These are phyloP conservation scores for Lyophyllum semitale DNA, from an alignment of 768 basidiomycete species.

Conservation along the genomic window DNA sequence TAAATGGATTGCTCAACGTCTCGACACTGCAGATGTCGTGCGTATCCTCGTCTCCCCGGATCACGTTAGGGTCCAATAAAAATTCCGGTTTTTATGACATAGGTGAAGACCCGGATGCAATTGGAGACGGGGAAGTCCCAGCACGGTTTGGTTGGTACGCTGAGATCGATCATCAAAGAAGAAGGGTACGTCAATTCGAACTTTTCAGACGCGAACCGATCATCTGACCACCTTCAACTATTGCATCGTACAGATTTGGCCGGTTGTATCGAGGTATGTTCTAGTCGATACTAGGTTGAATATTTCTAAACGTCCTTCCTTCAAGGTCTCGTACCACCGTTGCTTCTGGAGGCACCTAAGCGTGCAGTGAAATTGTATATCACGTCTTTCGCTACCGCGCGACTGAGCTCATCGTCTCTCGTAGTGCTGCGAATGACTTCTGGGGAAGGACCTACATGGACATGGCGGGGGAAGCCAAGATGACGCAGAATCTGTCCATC, in stretches of 20 bases:
- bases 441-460: conserved; percentile 85
- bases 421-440: conserved; percentile 86
- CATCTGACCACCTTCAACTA: conserved; percentile 18
- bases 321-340: conserved; percentile 87
- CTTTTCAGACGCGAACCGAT: conserved; percentile 2
- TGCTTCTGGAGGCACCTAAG: conserved; percentile 96
- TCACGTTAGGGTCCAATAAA: conserved; percentile 9
- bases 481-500: conserved; percentile 87
- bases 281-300: background rate
- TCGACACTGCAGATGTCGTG: conserved; percentile 74
- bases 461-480: conserved; percentile 71
- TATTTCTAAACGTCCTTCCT: background rate
- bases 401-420: conserved; percentile 6
- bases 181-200: conserved; percentile 71
- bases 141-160: conserved; percentile 79
- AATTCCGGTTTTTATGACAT: conserved; percentile 10
- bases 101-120: conserved; percentile 99
- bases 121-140: conserved; percentile 82
- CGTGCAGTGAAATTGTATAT: conserved; percentile 93
- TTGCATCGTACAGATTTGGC: conserved; percentile 50
- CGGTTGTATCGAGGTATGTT: conserved; percentile 83
- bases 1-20: background rate
- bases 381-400: background rate
- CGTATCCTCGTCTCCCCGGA: conserved; percentile 31
- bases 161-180: conserved; percentile 79